Evolutionary conservation across 345 rosid genomes (phyloP).

Genomic region (Salix viminalis): DNA sequence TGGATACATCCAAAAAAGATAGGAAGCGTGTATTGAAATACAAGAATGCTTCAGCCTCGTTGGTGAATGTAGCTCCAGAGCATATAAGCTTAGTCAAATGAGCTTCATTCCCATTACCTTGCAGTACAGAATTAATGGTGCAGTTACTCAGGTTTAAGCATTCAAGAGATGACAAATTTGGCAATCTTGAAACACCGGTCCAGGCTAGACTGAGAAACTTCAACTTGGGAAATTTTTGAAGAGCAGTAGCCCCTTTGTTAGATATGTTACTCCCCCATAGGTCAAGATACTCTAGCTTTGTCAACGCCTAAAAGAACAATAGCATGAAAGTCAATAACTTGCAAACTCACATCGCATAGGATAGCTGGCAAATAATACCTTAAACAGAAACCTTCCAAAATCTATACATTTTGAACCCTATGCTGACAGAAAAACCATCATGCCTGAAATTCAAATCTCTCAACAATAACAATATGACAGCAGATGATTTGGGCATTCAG

Average conservation of each 20-base stretch:
- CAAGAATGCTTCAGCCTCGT: constrained; percentile 51
- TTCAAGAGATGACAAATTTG: constrained; percentile 57
- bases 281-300: constrained; percentile 76
- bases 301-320: constrained; percentile 47
- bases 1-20: constrained; percentile 59
- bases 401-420: neutral
- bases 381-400: constrained; percentile 2
- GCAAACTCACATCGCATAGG: neutral
- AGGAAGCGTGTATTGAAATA: constrained; percentile 42
- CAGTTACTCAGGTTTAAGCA: constrained; percentile 82
- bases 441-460: too few relatives aligned
- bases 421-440: neutral
- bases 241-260: constrained; percentile 49
- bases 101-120: constrained; percentile 36
- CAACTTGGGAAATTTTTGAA: constrained; percentile 52
- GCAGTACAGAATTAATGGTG: constrained; percentile 45
- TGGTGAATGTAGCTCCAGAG: constrained; percentile 57
- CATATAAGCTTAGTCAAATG: constrained; percentile 52
- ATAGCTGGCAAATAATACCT: constrained; percentile 2
- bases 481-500: neutral
- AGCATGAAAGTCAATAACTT: neutral
- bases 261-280: constrained; percentile 87
- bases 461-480: too few relatives aligned
- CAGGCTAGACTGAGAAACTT: constrained; percentile 72
- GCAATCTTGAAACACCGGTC: constrained; percentile 63